Evolutionary conservation across 176 grass and related monocot species (phyloP), one percentile per base, ranked within the genome.

Genomic region (Rhynchospora pubera): DNA sequence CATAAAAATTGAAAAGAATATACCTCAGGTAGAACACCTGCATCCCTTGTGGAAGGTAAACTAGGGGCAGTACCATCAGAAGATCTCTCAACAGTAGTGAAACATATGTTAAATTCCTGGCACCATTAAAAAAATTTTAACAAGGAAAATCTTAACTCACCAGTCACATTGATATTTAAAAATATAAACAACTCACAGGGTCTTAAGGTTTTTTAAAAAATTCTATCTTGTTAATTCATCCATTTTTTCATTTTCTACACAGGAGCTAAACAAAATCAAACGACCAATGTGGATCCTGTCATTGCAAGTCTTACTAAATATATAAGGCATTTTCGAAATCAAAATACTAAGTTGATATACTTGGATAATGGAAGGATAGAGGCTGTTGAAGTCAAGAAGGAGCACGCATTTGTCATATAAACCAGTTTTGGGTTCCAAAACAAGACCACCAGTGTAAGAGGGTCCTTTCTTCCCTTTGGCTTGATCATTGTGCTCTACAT

Each of bases 331-430:
- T 79, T 89, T 79, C 7, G 79, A n/a, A 87, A 77, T 14, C 14
- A 52, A 39, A 70, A 19, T 56, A 30, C 16, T 32, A 77, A 78
- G 11, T 77, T 57, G 76, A 67, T 26, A 59, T 80, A 95, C 96
- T 93, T 95, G 96, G 83, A 99, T 99, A 77, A 99, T 99, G 50
- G 96, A 99, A 87, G 96, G 96, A 81, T 99, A 99, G 65, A 99
- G 92, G 48, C 96, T 99, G 83, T 99, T 99, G 65, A 99, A 95
- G 83, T 99, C 96, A 21, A 99, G 87, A 78, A 99, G 92, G 51
- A 99, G 70, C 83, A 99, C 89, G 59, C 92, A 94, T 85, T 95
- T 99, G 82, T 95, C 96, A 86, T 99, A 99, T 84, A 99, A 84
- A 82, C 96, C 96, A 46, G 89, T 95, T 93, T 99, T 99, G 66